phyloP scores from a whole-genome alignment of 202 grass and related monocot species.

The Schoenoplectus triqueter region DNA sequence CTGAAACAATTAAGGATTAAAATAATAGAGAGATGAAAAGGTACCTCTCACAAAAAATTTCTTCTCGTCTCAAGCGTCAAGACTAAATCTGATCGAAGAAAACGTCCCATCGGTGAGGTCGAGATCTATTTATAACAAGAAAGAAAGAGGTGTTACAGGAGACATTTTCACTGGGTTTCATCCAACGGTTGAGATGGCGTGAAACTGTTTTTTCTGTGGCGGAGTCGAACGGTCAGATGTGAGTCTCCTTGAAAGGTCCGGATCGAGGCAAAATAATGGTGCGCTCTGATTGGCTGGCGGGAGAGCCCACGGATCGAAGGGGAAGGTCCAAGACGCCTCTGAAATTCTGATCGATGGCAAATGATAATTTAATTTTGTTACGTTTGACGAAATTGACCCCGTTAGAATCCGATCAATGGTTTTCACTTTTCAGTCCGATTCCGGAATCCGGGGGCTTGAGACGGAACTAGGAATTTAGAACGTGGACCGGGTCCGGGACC shows the following conservation, averaged over 20 bases:
- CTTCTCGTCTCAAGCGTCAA: background rate
- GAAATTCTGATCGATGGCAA: no score
- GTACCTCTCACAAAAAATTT: background rate
- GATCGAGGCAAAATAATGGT: background rate
- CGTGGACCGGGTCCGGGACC: no score
- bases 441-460: no score
- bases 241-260: background rate
- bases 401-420: no score
- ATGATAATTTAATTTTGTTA: no score
- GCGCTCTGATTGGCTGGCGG: background rate
- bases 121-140: background rate
- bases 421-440: no score
- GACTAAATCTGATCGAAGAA: background rate
- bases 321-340: no score
- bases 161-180: background rate
- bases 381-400: no score
- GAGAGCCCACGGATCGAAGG: background rate
- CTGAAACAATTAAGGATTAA: background rate
- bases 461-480: no score
- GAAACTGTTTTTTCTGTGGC: conserved; percentile 23
- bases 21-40: background rate
- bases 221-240: background rate
- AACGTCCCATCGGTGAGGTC: background rate
- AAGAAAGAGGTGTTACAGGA: background rate
- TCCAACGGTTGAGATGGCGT: conserved; percentile 8